These are phyloP conservation scores for Trichoderma guizhouense DNA, from an alignment of 2,329 filamentous ascomycete species.

Conservation along the genomic window DNA sequence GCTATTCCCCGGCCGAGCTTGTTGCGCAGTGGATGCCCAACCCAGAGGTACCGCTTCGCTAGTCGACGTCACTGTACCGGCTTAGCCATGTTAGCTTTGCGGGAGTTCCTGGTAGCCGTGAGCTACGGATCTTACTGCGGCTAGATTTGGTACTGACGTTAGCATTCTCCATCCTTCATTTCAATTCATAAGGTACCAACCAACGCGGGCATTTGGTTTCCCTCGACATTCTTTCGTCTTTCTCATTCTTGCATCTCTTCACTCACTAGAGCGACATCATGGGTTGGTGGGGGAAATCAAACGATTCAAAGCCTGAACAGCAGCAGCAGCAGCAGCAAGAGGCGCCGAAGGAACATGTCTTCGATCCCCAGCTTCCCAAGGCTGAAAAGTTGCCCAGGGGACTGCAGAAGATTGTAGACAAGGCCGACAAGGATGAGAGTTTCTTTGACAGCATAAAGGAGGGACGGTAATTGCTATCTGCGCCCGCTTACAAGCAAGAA, in stretches of 20 bases:
- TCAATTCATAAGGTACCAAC: neutral
- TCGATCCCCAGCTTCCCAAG: slow-evolving; percentile 48
- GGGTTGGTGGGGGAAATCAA: slow-evolving; percentile 44
- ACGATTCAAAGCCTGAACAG: slow-evolving; percentile 33
- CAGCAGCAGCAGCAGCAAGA: slow-evolving; percentile 21
- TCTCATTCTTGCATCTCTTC: neutral
- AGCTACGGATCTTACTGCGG: neutral
- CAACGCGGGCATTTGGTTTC: neutral
- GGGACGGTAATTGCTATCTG: slow-evolving; percentile 59
- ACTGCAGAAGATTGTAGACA: slow-evolving; percentile 58
- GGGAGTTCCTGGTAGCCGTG: neutral
- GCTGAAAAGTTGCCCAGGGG: slow-evolving; percentile 50
- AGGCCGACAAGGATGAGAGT: slow-evolving; percentile 61
- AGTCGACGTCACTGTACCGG: slow-evolving; percentile 6
- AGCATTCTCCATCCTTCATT: neutral
- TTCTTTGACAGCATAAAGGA: slow-evolving; percentile 76
- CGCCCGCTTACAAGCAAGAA: neutral
- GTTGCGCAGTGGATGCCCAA: slow-evolving; percentile 5
- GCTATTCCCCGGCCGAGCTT: slow-evolving; percentile 29
- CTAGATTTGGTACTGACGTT: neutral
- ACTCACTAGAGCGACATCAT: slow-evolving; percentile 24
- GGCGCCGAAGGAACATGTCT: slow-evolving; percentile 25
- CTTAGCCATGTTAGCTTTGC: neutral
- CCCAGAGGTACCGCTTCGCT: neutral
- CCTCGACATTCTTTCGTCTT: neutral